Evolutionary conservation across 208 protist species (phyloP), one percentile per base, ranked within the genome.

Genomic region (Sergeia podlipaevii): DNA sequence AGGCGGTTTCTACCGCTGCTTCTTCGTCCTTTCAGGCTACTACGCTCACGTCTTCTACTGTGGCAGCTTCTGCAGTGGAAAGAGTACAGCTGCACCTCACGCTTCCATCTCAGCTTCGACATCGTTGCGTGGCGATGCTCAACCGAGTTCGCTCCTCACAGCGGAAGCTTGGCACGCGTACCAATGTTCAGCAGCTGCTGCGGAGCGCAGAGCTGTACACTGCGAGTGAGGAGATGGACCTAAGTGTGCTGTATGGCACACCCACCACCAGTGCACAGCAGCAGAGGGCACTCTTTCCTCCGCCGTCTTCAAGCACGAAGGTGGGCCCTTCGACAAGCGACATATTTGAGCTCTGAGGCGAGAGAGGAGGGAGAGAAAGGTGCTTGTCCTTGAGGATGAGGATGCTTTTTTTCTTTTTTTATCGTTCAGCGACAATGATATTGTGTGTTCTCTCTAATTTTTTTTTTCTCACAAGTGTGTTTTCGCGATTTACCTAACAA

Each of bases 101-200:
- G 0, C 61, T 89, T 8, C 60, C 77, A 10, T 27, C 60, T 20
- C 34, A 63, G 32, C 54, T 67, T 1, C 72, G 77, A 2, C 77
- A 82, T 28, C 72, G 76, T 15, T 60, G 53, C 26, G 28, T 60
- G 48, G 77, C 74, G 20, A 67, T 85, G 28, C 47, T 89, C 21
- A 77, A 77, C 8, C 73, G 81, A 4, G 57, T 79, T 33, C 67
- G 60, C 33, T 21, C 44, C 0, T 43, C 43, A 8, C 17, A 23
- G 13, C 46, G 36, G 23, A 38, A 38, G 15, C 15, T n/a, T 38
- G 33, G 33, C 33, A 38, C 33, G 15, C 33, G 33, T 38, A n/a
- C 17, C 4, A 17, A 64, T 32, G 49, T 54, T 45, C 51, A 34
- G 18, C 13, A 62, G 21, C 17, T 49, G 8, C 54, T 77, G 38